phyloP scores from a whole-genome alignment of 768 basidiomycete species.

The Clitopilus hobsonii region DNA sequence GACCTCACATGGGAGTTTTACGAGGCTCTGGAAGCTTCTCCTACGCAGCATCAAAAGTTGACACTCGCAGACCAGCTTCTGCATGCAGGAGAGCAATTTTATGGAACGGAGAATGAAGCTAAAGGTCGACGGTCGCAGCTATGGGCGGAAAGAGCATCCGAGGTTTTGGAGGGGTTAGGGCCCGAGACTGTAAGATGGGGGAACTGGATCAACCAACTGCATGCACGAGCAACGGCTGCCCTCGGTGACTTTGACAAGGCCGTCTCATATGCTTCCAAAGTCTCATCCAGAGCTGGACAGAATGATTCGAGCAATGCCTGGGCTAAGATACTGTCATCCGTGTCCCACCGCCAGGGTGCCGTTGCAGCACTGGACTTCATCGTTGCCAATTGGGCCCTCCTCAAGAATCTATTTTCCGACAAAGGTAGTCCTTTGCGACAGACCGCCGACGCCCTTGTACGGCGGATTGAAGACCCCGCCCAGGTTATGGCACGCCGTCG shows the following conservation, averaged over 20 bases:
- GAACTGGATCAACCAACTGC: not conserved
- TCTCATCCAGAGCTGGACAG: not conserved
- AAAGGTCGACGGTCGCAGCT: not conserved
- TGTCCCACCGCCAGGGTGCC: constrained; percentile 25
- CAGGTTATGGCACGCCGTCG: constrained; percentile 16
- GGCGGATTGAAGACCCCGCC: constrained; percentile 26
- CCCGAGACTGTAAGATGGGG: not conserved
- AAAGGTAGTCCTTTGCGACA: constrained; percentile 7
- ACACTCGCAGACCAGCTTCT: not conserved
- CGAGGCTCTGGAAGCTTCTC: not conserved
- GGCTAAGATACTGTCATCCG: constrained; percentile 31
- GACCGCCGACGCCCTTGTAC: constrained; percentile 10
- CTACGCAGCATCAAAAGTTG: not conserved
- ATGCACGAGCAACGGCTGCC: not conserved
- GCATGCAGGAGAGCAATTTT: not conserved
- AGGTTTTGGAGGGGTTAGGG: not conserved
- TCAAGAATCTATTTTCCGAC: constrained; percentile 18
- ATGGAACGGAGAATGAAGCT: not conserved
- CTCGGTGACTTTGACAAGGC: not conserved
- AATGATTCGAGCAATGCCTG: constrained; percentile 22
- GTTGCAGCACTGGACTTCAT: constrained; percentile 32
- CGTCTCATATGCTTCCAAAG: not conserved
- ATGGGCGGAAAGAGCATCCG: not conserved
- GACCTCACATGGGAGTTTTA: not conserved
- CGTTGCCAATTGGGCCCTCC: constrained; percentile 29